phyloP scores from a whole-genome alignment of 2,329 filamentous ascomycete genomes.

The Leptographium procerum region DNA sequence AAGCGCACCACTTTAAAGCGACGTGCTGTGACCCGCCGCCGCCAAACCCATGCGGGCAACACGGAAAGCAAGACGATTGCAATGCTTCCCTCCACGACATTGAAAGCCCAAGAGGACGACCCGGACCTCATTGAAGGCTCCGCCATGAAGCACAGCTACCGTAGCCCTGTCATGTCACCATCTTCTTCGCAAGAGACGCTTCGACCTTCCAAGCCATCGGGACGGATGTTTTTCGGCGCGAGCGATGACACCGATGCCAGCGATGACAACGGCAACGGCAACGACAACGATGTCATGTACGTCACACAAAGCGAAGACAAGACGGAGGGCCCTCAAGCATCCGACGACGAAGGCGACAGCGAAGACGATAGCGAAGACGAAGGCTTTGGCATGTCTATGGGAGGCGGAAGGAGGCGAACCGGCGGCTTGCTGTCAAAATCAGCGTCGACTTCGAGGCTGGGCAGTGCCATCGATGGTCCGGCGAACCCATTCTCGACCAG shows the following conservation, averaged over 20 bases:
- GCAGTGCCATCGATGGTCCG: neutral
- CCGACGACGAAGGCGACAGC: conserved; percentile 12
- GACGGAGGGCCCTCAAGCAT: neutral
- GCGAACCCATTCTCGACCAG: neutral
- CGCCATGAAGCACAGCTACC: conserved; percentile 50
- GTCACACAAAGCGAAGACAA: neutral
- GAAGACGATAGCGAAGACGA: conserved; percentile 2
- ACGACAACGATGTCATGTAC: neutral
- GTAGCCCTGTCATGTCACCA: conserved; percentile 48
- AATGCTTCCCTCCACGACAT: conserved; percentile 73
- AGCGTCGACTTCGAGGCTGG: conserved; percentile 9
- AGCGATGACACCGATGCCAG: conserved; percentile 39
- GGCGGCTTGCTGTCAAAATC: conserved; percentile 6
- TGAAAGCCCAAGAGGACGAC: conserved; percentile 73
- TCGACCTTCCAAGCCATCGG: conserved; percentile 55
- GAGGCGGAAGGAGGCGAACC: neutral
- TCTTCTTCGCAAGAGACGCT: conserved; percentile 77
- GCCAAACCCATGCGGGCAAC: conserved; percentile 24
- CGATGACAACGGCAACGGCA: conserved; percentile 8
- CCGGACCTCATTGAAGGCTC: conserved; percentile 47
- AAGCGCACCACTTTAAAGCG: conserved; percentile 50
- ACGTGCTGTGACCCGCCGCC: conserved; percentile 41
- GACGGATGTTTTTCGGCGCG: conserved; percentile 52
- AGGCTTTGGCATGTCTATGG: conserved; percentile 10
- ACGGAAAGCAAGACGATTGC: conserved; percentile 74